Evolutionary conservation across 306 rosid species (phyloP).

Genomic region (Trifolium pratense): DNA sequence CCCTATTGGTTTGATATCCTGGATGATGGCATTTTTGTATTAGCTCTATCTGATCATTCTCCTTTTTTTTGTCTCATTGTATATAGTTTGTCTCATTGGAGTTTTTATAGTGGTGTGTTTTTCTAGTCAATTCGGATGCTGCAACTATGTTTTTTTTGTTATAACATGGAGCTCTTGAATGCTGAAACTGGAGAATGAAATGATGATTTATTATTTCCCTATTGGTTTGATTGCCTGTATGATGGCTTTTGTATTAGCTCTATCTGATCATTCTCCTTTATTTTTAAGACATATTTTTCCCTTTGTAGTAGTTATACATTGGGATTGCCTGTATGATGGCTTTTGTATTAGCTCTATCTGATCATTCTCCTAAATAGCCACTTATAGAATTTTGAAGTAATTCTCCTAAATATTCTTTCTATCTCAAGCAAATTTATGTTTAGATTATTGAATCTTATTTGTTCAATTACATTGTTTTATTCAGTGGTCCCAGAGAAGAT

Average conservation of each 20-base stretch:
- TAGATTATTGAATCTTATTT: not conserved
- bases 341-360: conserved; percentile 52
- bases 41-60: conserved; percentile 13
- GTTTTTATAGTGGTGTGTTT: not conserved
- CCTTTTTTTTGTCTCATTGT: not conserved
- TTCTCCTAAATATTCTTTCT: too few relatives aligned
- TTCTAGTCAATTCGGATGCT: not conserved
- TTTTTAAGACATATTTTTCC: too few relatives aligned
- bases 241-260: conserved; percentile 54
- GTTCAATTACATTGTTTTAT: not conserved
- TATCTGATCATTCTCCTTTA: conserved; percentile 52
- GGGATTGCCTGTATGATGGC: too few relatives aligned
- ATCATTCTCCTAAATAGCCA: conserved; percentile 39
- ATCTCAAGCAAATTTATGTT: too few relatives aligned
- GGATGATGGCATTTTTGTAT: conserved; percentile 12
- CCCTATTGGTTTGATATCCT: conserved; percentile 47
- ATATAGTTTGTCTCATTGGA: too few relatives aligned
- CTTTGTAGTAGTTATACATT: too few relatives aligned
- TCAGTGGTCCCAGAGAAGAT: conserved; percentile 73
- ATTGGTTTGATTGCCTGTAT: conserved; percentile 22
- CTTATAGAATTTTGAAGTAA: not conserved
- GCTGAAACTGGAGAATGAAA: not conserved
- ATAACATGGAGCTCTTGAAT: not conserved
- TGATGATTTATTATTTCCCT: conserved; percentile 33
- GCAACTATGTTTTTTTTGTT: not conserved